Evolutionary conservation across 441 rosid genomes (phyloP).

Genomic region (Mallotus japonicus): DNA sequence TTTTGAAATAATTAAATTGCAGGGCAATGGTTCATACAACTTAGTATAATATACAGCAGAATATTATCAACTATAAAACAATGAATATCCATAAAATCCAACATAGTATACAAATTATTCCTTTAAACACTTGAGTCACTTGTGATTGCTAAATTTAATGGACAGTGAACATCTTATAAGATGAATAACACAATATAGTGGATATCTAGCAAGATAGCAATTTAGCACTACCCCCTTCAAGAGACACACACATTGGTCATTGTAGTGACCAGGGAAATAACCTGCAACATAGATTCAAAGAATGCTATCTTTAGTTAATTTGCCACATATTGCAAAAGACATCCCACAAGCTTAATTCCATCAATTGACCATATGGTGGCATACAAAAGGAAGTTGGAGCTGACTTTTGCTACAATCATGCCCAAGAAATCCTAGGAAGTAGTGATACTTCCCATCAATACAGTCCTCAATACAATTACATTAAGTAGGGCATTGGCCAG

Average conservation of each 20-base stretch:
- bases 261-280: constrained; percentile 79
- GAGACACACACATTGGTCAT: constrained; percentile 74
- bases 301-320: background rate
- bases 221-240: constrained; percentile 38
- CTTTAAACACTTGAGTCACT: too few species aligned
- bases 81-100: too few species aligned
- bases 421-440: constrained; percentile 91
- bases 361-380: background rate
- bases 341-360: background rate
- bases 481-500: constrained; percentile 73
- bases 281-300: constrained; percentile 39
- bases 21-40: too few species aligned
- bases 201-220: too few species aligned
- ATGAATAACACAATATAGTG: too few species aligned
- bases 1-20: too few species aligned
- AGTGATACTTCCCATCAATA: constrained; percentile 72
- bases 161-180: too few species aligned
- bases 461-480: constrained; percentile 92
- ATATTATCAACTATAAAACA: too few species aligned
- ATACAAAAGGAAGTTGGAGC: constrained; percentile 27
- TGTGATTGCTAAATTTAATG: too few species aligned
- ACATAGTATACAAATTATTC: too few species aligned
- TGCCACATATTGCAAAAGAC: background rate
- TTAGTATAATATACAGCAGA: too few species aligned
- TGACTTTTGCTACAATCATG: constrained; percentile 84